Conservation (phyloP, 176 grass and related monocot species). For the Sorghum bicolor region Sorghum_bicolor_NCBIv3 NC_012874.2:66488001-66488500, state of each 20-base stretch:
- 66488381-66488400: conserved; percentile 72
- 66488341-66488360: conserved; percentile 64
- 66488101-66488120: conserved; percentile 61
- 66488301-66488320: conserved; percentile 55
- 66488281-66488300: conserved; percentile 79
- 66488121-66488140: conserved; percentile 60
- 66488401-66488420: conserved; percentile 69
- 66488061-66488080: conserved; percentile 62
- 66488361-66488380: conserved; percentile 83
- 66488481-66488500: conserved; percentile 87
- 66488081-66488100: conserved; percentile 66
- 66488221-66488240: conserved; percentile 55
- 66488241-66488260: conserved; percentile 54
- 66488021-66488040: conserved; percentile 74
- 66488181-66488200: conserved; percentile 71
- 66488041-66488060: conserved; percentile 79
- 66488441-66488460: conserved; percentile 55
- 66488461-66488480: conserved; percentile 78
- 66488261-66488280: conserved; percentile 85
- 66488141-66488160: conserved; percentile 70
- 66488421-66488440: conserved; percentile 70
- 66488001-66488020: conserved; percentile 81
- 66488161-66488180: conserved; percentile 80
- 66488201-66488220: conserved; percentile 73
- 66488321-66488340: conserved; percentile 62